Base-by-base conservation (phyloP, 2,329 filamentous ascomycete genomes). In the Lecanicillium sp. region DNA sequence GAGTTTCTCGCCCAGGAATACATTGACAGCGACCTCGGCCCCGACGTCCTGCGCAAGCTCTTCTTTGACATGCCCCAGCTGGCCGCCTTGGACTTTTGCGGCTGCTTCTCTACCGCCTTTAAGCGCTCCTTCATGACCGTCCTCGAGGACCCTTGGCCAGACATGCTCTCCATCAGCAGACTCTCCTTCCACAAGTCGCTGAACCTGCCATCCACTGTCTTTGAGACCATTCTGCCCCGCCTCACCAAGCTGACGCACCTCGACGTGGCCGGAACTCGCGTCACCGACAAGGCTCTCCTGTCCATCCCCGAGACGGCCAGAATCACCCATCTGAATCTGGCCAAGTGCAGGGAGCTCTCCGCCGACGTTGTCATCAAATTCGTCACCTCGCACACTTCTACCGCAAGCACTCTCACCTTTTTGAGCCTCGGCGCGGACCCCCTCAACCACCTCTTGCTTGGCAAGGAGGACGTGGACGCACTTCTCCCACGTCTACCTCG, bases 1-100 rank as follows among this genome's bases (percentile, higher is more conserved):
- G 86, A 90, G 61, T 87, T 88, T 54, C 66, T 90, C 36, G 77
- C 79, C 14, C 85, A 89, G 62, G 86, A 92, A 60, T 84, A 90
- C 49, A 69, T 92, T 37, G 84, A 89, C 54, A 78, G 81, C 36
- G 86, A 92, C 49, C 66, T 90, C 33, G 74, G 79, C 49, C 66
- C 68, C n/a, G 66, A 73, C 13, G 81, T 90, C 14, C 60, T 90
- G 31, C 67, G 70, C 45, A 87, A 85, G 59, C 64, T 92, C 30
- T 78, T 90, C 51, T 77, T 77, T 45, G 76, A 72, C 9, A 67
- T 87, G 43, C 75, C 79, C 2, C 63, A 68, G 35, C 62, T 92
- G 38, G 69, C 72, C 43, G 84, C 81, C 2, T 52, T 90, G 17
- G 86, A 92, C 56, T 84, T 90, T 53, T 87, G 83, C 49, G 86